Conservation (phyloP, 257 asterid species). For the Solanum lycopersicoides region DNA sequence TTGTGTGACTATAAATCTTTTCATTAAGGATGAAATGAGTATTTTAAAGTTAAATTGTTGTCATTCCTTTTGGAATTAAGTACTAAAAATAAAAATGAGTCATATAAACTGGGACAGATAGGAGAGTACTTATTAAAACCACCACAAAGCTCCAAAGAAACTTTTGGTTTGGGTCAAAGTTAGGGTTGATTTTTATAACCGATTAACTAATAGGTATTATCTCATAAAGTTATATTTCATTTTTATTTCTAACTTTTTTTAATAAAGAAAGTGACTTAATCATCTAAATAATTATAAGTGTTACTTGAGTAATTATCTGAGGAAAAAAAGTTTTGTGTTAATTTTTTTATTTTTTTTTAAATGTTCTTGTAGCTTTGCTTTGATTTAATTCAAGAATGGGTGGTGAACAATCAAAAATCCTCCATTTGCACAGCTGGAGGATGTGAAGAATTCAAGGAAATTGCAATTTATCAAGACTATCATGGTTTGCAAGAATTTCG, state of each 20-base stretch:
- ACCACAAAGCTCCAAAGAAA: neutral
- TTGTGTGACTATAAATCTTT: no score
- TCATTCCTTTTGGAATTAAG: no score
- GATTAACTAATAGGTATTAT: no score
- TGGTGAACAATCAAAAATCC: constrained; percentile 6
- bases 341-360: neutral
- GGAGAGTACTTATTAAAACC: neutral
- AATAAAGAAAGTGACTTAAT: neutral
- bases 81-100: no score
- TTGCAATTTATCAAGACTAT: constrained; percentile 8
- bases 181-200: neutral
- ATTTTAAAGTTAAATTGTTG: no score
- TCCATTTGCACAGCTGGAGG: constrained; percentile 4
- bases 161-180: neutral
- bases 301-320: no score
- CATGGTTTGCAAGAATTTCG: constrained; percentile 7
- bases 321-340: no score
- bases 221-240: no score
- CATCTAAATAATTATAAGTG: no score
- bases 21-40: no score
- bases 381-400: constrained; percentile 3
- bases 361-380: constrained; percentile 5
- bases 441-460: neutral
- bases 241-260: no score
- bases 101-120: no score